phyloP scores from a whole-genome alignment of 2,329 filamentous ascomycete genomes.

The Trematosphaeria pertusa region DNA sequence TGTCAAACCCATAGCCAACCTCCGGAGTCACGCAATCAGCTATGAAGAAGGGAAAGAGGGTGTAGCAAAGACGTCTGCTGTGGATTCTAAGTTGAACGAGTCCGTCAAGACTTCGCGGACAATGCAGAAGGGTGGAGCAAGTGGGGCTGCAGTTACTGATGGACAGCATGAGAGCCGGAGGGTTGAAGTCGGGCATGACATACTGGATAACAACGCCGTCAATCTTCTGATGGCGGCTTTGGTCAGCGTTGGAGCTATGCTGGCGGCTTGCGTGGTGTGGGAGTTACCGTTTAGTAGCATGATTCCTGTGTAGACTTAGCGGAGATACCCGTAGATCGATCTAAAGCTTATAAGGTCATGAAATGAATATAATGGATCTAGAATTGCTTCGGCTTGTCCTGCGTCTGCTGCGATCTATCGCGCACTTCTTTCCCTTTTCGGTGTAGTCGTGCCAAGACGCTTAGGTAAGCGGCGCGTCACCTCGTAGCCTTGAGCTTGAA shows the following conservation, averaged over 20 bases:
- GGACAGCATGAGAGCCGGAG: conserved; percentile 56
- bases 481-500: conserved; percentile 38
- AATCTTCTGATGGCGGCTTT: conserved; percentile 88
- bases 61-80: conserved; percentile 41
- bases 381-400: no score
- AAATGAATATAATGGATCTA: no score
- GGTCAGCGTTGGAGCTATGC: conserved; percentile 83
- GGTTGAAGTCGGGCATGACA: conserved; percentile 69
- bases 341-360: not conserved
- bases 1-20: conserved; percentile 36
- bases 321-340: not conserved
- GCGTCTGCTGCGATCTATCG: not conserved
- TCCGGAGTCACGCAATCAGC: conserved; percentile 51
- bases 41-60: conserved; percentile 48
- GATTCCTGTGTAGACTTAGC: conserved; percentile 15
- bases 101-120: conserved; percentile 38
- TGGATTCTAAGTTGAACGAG: conserved; percentile 8
- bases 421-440: not conserved
- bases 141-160: conserved; percentile 35
- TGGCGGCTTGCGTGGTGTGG: conserved; percentile 40
- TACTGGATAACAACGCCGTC: conserved; percentile 94
- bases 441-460: conserved; percentile 31
- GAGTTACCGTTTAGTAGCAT: conserved; percentile 38
- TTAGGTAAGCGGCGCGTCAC: conserved; percentile 46
- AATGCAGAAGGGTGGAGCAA: conserved; percentile 38